Base-by-base conservation (phyloP, 768 basidiomycete genomes). In the Boletellus ananas region DNA sequence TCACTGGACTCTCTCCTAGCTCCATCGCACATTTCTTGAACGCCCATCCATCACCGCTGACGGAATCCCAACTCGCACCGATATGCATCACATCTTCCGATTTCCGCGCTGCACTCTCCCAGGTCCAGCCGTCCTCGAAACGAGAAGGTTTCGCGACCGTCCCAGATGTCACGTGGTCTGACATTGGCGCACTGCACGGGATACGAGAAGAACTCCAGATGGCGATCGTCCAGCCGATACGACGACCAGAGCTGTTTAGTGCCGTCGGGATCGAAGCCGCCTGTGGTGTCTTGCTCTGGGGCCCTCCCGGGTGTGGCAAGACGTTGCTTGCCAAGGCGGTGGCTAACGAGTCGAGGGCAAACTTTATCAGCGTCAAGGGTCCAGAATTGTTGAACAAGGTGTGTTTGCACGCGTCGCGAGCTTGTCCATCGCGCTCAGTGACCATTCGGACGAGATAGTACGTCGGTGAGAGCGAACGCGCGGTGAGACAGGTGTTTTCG, bases 141-240 rank as follows among this genome's bases (percentile, higher is more conserved):
- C 87, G 96, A 37, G 96, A 99, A 74, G 96, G 96, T 4, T 99
- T 99, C 58, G 87, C 96, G 6, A 98, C 96, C 0, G 87, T 97
- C 4, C 96, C 96, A 0, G 91, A 94, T 58, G 90, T 97, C 2
- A 87, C 89, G 0, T 99, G 96, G 95, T 75, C 85, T 1, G 94
- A 98, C 63, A 79, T 99, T 41, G 96, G 96, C 18, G 96, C 95
- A 2, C 75, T 98, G n/a, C 84, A 88, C 52, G 77, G 70, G 2
- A 88, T 84, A 3, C 76, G 96, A 14, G 90, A 95, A 51, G 94
- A 96, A 66, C 75, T 99, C 35, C 92, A 94, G 59, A 96, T 97
- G 94, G 90, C 93, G 13, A 91, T 99, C 57, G 94, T 99, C 3
- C 90, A 96, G 60, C 95, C 96, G 6, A 94, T 98, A 57, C 78